phyloP scores from a whole-genome alignment of 75 land plant genomes.

The Isoetes taiwanensis region DNA sequence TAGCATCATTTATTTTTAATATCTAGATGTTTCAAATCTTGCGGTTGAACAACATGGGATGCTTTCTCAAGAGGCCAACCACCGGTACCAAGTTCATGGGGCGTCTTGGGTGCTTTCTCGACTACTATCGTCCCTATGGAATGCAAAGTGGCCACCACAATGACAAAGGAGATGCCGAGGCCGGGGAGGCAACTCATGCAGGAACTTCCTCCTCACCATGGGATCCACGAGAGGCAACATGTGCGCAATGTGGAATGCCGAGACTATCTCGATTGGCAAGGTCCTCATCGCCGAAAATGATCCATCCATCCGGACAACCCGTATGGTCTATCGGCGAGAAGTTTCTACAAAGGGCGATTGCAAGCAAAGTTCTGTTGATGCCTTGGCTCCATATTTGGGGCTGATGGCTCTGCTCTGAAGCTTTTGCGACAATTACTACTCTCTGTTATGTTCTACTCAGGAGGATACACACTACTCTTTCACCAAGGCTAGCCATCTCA shows the following conservation, averaged over 20 bases:
- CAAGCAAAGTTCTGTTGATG: no score
- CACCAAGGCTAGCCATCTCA: slow-evolving; percentile 5
- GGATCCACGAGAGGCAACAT: slow-evolving; percentile 7
- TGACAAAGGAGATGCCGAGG: neutral
- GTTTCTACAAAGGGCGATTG: no score
- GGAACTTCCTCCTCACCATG: slow-evolving; percentile 11
- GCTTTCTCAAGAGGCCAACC: no score
- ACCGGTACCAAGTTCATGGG: slow-evolving; percentile 10
- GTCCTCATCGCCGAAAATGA: neutral
- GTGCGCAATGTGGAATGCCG: slow-evolving; percentile 11
- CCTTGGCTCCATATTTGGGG: no score
- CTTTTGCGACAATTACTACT: slow-evolving; percentile 1
- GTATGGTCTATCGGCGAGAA: no score
- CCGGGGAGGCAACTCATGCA: no score
- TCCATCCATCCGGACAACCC: no score
- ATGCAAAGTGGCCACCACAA: slow-evolving; percentile 13
- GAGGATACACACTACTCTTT: slow-evolving; percentile 9
- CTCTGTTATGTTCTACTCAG: no score
- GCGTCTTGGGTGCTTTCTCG: slow-evolving; percentile 6
- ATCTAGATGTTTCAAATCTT: no score
- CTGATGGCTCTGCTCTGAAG: neutral
- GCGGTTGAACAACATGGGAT: no score
- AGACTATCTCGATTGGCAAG: slow-evolving; percentile 2
- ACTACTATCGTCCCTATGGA: slow-evolving; percentile 8
- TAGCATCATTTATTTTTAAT: no score